These are phyloP conservation scores for Backusella tuberculispora DNA, from an alignment of 192 early-diverging fungal genomes.

Conservation along the genomic window DNA sequence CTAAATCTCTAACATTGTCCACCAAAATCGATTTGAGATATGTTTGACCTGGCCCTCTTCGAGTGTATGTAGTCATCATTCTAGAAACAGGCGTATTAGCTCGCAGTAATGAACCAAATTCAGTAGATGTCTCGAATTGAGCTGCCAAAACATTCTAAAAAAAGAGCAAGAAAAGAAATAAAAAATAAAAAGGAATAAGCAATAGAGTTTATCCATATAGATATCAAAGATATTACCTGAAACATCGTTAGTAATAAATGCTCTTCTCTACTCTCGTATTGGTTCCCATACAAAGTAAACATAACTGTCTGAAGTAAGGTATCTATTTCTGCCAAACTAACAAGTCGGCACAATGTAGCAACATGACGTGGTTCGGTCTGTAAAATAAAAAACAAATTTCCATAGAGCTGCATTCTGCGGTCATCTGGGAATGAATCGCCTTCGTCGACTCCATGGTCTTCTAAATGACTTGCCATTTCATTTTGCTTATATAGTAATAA, in stretches of 20 bases:
- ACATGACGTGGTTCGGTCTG: constrained; percentile 92
- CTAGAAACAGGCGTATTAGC: constrained; percentile 96
- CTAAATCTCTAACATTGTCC: constrained; percentile 77
- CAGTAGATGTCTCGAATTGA: constrained; percentile 88
- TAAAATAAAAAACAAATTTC: constrained; percentile 93
- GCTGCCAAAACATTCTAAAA: constrained; percentile 75
- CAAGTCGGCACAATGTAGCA: constrained; percentile 81
- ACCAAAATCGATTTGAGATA: constrained; percentile 89
- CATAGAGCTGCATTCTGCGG: constrained; percentile 84
- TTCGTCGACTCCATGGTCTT: constrained; percentile 57
- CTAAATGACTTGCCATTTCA: constrained; percentile 76
- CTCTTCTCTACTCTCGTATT: constrained; percentile 96
- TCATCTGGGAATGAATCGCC: constrained; percentile 69
- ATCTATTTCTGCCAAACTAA: constrained; percentile 90
- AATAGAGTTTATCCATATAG: background rate
- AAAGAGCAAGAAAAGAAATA: background rate
- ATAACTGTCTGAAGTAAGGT: constrained; percentile 94
- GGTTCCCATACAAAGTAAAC: constrained; percentile 96
- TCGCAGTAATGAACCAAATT: constrained; percentile 88
- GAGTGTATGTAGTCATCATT: constrained; percentile 98
- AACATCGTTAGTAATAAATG: constrained; percentile 95
- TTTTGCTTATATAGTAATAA: constrained; percentile 57
- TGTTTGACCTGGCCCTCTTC: constrained; percentile 90
- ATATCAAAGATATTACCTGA: constrained; percentile 60
- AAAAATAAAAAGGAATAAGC: background rate